These are phyloP conservation scores for Coemansia sp. DNA, from an alignment of 192 early-diverging fungal species.

Conservation along the genomic window DNA sequence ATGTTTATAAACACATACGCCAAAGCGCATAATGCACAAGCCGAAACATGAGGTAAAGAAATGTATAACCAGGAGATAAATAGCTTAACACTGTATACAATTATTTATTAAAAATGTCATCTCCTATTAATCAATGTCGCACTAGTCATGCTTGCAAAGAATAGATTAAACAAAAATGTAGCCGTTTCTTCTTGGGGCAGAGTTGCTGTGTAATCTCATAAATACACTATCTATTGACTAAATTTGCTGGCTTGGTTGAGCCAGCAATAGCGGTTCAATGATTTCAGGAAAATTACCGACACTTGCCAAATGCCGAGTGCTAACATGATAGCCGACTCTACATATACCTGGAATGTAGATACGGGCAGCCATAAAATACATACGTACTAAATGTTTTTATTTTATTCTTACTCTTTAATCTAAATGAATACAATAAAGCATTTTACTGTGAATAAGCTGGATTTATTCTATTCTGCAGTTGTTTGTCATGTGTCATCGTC, in stretches of 20 bases:
- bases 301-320: background rate
- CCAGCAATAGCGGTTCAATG: background rate
- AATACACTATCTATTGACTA: conserved; percentile 1
- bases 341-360: background rate
- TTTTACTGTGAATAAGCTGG: too few relatives aligned
- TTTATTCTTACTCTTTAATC: too few relatives aligned
- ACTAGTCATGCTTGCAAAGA: background rate
- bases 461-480: background rate
- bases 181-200: background rate
- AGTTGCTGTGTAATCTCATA: background rate
- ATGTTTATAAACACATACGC: background rate
- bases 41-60: background rate
- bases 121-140: background rate
- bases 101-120: background rate
- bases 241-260: conserved; percentile 13
- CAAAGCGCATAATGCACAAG: background rate
- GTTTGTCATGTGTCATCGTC: background rate
- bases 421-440: too few relatives aligned
- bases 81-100: background rate
- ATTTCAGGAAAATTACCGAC: background rate
- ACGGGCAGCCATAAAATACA: background rate
- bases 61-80: background rate
- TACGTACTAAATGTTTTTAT: too few relatives aligned
- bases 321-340: background rate
- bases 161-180: background rate